Evolutionary conservation across 2,329 filamentous ascomycete genomes (phyloP).

Genomic region (Diaporthe batatas): DNA sequence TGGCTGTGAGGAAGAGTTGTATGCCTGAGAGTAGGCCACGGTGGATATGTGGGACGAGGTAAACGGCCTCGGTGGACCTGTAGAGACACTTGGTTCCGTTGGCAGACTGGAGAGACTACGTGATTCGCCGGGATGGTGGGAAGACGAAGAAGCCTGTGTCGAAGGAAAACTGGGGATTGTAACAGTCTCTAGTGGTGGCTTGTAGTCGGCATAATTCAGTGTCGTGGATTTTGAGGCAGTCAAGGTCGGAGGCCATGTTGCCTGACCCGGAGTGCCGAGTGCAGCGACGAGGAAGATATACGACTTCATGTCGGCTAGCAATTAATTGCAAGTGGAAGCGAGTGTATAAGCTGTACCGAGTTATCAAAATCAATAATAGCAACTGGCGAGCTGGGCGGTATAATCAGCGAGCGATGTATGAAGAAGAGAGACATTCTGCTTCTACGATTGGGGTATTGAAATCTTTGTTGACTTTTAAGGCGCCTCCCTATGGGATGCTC

Average conservation of each 20-base stretch:
- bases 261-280: conserved; percentile 2
- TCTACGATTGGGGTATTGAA: neutral
- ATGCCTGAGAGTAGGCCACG: neutral
- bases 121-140: too few relatives aligned
- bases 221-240: neutral
- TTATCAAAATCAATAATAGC: conserved; percentile 1
- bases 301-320: conserved; percentile 23
- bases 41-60: neutral
- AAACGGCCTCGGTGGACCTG: neutral
- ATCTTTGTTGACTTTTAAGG: neutral
- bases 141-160: neutral
- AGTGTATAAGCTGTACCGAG: conserved; percentile 7
- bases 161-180: neutral
- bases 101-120: neutral
- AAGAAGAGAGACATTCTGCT: neutral
- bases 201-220: neutral
- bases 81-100: neutral
- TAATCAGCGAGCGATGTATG: neutral
- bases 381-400: neutral
- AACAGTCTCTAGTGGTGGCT: neutral
- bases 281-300: neutral
- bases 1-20: neutral
- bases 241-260: neutral
- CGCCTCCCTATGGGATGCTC: neutral
- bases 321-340: conserved; percentile 7